A percentile compares a stretch with the other conserved stretches of the same genome.
phyloP scores from a whole-genome alignment of 2,329 filamentous ascomycete species.

The Rhexocercosporidium sp. region DNA sequence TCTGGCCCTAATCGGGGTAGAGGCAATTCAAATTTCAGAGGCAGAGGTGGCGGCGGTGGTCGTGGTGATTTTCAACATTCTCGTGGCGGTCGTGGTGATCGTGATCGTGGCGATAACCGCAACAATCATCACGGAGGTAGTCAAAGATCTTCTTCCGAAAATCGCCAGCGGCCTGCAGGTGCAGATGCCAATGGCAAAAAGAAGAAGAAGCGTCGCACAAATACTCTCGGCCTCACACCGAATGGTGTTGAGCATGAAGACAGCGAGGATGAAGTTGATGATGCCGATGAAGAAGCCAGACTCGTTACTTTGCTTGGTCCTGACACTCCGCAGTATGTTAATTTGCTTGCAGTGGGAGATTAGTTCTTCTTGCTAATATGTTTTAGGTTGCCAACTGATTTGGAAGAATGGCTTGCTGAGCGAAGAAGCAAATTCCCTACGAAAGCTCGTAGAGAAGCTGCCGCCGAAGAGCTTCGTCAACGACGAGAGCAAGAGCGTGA shows the following conservation, averaged over 20 bases:
- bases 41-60: constrained; percentile 45
- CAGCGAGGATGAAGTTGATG: constrained; percentile 66
- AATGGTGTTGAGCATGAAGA: constrained; percentile 55
- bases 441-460: constrained; percentile 69
- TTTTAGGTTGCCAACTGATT: constrained; percentile 61
- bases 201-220: constrained; percentile 75
- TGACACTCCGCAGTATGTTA: constrained; percentile 45
- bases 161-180: constrained; percentile 56
- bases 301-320: constrained; percentile 45
- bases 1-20: constrained; percentile 46
- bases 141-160: constrained; percentile 38
- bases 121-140: constrained; percentile 36
- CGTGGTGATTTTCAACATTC: constrained; percentile 48
- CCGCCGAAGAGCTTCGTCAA: constrained; percentile 54
- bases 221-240: constrained; percentile 74
- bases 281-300: constrained; percentile 65
- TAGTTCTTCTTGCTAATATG: constrained; percentile 42
- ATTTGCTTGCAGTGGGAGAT: constrained; percentile 31
- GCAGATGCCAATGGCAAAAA: constrained; percentile 50
- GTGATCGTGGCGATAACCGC: constrained; percentile 41
- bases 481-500: constrained; percentile 39
- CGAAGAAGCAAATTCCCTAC: constrained; percentile 83
- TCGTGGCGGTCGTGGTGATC: constrained; percentile 41
- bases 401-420: constrained; percentile 81
- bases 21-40: constrained; percentile 43